Conservation (phyloP, 2,329 filamentous ascomycete genomes). For the Hansfordia pulvinata region DNA sequence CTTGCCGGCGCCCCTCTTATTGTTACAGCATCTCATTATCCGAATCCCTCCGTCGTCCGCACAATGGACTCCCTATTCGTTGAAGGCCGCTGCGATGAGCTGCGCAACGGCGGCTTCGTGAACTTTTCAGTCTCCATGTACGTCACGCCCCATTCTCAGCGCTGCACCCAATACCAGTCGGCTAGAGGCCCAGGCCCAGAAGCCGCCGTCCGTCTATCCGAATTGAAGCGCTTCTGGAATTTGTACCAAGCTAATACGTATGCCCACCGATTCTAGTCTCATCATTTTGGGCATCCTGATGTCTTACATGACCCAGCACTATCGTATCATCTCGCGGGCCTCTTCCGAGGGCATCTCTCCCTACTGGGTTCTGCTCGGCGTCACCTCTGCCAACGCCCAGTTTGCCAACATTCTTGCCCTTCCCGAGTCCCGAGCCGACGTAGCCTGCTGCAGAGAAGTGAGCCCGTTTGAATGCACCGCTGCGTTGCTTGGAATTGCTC, state of each 20-base stretch:
- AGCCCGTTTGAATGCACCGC: conserved; percentile 73
- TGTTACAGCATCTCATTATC: no score
- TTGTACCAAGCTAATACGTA: no score
- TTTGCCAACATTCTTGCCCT: conserved; percentile 88
- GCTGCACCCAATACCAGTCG: no score
- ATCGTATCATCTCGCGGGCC: conserved; percentile 72
- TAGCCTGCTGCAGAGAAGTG: conserved; percentile 74
- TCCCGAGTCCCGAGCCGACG: conserved; percentile 68
- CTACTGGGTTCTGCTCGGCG: conserved; percentile 88
- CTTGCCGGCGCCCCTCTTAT: no score
- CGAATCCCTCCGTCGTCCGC: no score
- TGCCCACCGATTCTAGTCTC: no score
- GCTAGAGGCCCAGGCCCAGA: no score
- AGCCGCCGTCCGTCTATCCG: no score
- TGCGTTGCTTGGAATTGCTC: conserved; percentile 75
- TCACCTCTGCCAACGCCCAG: conserved; percentile 74
- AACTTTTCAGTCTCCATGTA: conserved; percentile 45
- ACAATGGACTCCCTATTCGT: conserved; percentile 18
- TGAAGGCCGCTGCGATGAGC: conserved; percentile 32
- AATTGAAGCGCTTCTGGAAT: no score
- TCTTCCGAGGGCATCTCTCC: conserved; percentile 92
- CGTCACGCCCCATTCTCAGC: conserved; percentile 8
- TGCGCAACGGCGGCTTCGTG: conserved; percentile 37
- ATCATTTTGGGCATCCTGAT: conserved; percentile 80
- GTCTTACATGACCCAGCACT: conserved; percentile 90